Evolutionary conservation across 768 basidiomycete genomes (phyloP).

Genomic region (Leccinum rimulosum): DNA sequence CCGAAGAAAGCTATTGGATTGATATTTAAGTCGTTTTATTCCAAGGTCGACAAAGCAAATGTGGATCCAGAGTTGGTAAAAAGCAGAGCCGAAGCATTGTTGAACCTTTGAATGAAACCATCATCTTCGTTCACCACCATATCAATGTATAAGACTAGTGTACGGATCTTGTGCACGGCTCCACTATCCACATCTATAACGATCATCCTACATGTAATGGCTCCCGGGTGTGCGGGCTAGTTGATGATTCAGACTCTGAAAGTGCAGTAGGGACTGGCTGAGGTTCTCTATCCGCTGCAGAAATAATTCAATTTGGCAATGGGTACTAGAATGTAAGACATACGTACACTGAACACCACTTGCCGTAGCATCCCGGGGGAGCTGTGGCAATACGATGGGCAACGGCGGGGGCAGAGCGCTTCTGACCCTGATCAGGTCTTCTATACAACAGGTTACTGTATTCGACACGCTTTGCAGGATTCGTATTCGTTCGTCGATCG

Average conservation of each 20-base stretch:
- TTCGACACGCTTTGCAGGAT: conserved; percentile 77
- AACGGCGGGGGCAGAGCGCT: conserved; percentile 58
- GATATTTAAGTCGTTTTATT: conserved; percentile 65
- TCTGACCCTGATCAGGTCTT: conserved; percentile 73
- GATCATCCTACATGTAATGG: conserved; percentile 2
- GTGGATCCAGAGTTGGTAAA: conserved; percentile 61
- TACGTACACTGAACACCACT: conserved; percentile 15
- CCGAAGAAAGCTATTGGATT: conserved; percentile 37
- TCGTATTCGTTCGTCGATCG: conserved; percentile 80
- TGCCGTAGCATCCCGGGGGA: conserved; percentile 12
- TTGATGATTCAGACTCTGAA: conserved; percentile 3
- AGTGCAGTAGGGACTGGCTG: not conserved
- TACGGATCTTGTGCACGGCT: conserved; percentile 2
- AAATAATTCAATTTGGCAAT: not conserved
- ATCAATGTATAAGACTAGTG: not conserved
- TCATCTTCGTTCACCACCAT: not conserved
- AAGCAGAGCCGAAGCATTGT: conserved; percentile 42
- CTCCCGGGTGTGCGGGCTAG: not conserved
- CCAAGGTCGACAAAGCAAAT: conserved; percentile 52
- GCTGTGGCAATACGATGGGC: conserved; percentile 9
- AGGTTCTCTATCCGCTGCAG: not conserved
- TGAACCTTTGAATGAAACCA: conserved; percentile 18
- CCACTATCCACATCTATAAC: not conserved
- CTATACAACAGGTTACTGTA: conserved; percentile 69
- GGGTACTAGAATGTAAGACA: not conserved